phyloP scores from a whole-genome alignment of 2,329 filamentous ascomycete genomes.

The Penicillium vulpinum region DNA sequence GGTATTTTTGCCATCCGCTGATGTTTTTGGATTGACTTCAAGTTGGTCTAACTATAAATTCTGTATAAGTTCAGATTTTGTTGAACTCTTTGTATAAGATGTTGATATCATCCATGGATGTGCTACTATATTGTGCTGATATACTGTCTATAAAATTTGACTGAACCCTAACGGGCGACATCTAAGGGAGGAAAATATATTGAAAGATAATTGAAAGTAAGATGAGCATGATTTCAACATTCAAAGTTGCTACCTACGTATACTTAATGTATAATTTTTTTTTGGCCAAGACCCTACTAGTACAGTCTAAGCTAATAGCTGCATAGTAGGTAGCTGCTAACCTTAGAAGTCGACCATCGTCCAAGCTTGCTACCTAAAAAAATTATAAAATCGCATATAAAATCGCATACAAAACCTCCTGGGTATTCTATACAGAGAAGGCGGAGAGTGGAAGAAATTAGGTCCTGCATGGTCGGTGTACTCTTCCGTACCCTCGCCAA shows the following conservation, averaged over 20 bases:
- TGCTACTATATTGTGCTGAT: no score
- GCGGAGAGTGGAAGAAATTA: background rate
- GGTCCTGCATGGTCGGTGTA: conserved; percentile 1
- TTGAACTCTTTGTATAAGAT: background rate
- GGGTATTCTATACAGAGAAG: background rate
- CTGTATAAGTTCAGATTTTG: background rate
- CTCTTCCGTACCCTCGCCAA: conserved; percentile 13
- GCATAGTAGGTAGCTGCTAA: background rate
- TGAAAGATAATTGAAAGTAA: background rate
- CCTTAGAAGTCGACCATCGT: background rate
- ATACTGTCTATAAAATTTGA: background rate
- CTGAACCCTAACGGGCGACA: background rate
- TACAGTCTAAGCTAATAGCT: background rate
- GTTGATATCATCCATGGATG: background rate
- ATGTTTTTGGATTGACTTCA: background rate
- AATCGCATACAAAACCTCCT: background rate
- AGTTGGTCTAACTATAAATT: background rate
- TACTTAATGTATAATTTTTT: no score
- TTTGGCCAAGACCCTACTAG: no score
- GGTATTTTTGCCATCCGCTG: background rate
- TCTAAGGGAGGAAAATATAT: background rate
- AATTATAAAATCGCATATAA: background rate
- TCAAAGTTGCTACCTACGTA: no score
- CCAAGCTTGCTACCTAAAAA: no score
- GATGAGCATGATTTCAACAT: no score